Conservation (phyloP, 2,329 filamentous ascomycete genomes). For the Fonsecaea pedrosoi region DNA sequence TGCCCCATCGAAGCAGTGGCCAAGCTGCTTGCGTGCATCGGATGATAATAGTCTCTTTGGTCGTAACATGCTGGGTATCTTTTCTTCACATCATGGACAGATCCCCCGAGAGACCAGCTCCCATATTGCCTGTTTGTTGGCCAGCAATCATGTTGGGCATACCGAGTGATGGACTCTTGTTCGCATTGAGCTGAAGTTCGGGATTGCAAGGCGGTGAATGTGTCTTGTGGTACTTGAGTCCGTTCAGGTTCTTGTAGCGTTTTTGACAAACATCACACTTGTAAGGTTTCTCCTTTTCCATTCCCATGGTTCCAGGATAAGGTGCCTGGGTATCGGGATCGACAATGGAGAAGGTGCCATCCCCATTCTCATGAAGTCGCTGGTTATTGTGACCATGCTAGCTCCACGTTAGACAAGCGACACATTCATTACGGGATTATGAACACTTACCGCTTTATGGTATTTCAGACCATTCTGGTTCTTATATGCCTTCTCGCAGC, state of each 20-base stretch:
- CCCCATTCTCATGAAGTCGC: slow-evolving; percentile 92
- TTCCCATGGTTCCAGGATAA: slow-evolving; percentile 95
- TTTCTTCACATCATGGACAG: slow-evolving; percentile 26
- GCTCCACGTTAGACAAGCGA: slow-evolving; percentile 39
- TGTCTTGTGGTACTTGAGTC: slow-evolving; percentile 90
- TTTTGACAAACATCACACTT: slow-evolving; percentile 97
- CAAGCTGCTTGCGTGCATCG: slow-evolving; percentile 11
- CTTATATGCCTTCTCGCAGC: slow-evolving; percentile 97
- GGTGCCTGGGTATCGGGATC: slow-evolving; percentile 93
- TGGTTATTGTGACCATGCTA: slow-evolving; percentile 94
- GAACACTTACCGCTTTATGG: slow-evolving; percentile 67
- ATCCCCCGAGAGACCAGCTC: slow-evolving; percentile 54
- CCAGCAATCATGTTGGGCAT: slow-evolving; percentile 41
- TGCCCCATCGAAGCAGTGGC: slow-evolving; percentile 5
- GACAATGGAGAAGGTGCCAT: slow-evolving; percentile 97
- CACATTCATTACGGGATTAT: not conserved
- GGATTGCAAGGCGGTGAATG: slow-evolving; percentile 91
- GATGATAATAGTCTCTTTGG: slow-evolving; percentile 19
- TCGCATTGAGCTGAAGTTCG: slow-evolving; percentile 69
- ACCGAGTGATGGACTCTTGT: slow-evolving; percentile 38
- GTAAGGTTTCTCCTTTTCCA: slow-evolving; percentile 99
- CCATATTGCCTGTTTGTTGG: slow-evolving; percentile 56
- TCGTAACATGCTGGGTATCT: slow-evolving; percentile 13
- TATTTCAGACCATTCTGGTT: slow-evolving; percentile 99
- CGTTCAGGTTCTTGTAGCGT: slow-evolving; percentile 98